These are phyloP conservation scores for Gossypium arboreum DNA, from an alignment of 345 rosid species.

Conservation along the genomic window DNA sequence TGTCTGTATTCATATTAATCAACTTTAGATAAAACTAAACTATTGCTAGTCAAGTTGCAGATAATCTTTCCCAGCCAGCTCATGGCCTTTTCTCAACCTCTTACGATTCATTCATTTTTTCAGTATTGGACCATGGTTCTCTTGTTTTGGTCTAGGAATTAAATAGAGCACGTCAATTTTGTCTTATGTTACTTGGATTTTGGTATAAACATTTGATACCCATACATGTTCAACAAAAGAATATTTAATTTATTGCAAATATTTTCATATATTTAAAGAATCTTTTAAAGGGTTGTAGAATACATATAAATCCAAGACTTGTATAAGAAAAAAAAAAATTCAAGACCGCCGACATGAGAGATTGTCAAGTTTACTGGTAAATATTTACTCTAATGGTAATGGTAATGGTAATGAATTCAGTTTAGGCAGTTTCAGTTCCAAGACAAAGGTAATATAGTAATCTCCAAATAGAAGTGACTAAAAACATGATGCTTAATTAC, in stretches of 20 bases:
- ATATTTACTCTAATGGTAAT: background rate
- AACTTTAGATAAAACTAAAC: background rate
- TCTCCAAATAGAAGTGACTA: background rate
- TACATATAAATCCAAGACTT: background rate
- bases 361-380: background rate
- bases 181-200: background rate
- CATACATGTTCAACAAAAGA: background rate
- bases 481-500: background rate
- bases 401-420: background rate
- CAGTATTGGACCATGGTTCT: background rate
- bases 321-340: too few relatives aligned
- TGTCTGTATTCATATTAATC: background rate
- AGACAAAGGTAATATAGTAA: background rate
- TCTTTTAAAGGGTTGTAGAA: background rate
- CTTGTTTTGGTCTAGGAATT: background rate
- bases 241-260: too few relatives aligned
- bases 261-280: background rate
- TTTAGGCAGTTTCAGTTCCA: background rate
- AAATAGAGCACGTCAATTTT: background rate
- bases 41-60: background rate
- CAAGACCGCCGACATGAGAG: background rate
- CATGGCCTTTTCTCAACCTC: background rate
- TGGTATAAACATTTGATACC: background rate
- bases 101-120: background rate
- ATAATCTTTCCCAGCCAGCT: background rate